These are phyloP conservation scores for Fraxinus anomala DNA, from an alignment of 257 asterid species.

Conservation along the genomic window DNA sequence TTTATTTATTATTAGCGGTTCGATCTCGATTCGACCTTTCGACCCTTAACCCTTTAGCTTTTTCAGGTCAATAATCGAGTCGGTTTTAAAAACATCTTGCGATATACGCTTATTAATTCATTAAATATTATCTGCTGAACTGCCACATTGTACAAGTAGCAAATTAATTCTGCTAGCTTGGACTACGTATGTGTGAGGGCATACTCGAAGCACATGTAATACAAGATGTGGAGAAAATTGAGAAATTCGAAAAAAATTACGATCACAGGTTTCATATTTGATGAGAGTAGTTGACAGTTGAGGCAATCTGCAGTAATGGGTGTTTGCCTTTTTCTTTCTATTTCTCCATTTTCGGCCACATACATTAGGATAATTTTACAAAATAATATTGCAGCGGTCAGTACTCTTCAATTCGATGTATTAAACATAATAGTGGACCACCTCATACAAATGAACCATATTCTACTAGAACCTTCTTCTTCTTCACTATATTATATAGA, in stretches of 20 bases:
- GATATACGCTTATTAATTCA: not conserved
- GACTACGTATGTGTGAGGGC: not conserved
- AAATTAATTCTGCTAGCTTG: not conserved
- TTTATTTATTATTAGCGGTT: no score
- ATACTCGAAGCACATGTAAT: not conserved
- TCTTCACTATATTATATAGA: no score
- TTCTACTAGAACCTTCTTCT: not conserved
- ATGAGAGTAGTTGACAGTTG: constrained; percentile 45
- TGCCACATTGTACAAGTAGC: not conserved
- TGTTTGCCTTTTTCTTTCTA: not conserved
- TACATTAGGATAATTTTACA: not conserved
- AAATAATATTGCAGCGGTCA: no score
- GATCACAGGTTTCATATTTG: constrained; percentile 17
- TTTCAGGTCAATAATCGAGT: no score
- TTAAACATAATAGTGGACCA: not conserved
- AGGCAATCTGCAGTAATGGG: constrained; percentile 24
- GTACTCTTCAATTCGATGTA: no score
- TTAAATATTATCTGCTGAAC: not conserved
- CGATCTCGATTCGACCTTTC: no score
- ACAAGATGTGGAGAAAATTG: not conserved
- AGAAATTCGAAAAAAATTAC: not conserved
- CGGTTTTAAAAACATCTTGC: no score
- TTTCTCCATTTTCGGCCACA: constrained; percentile 39
- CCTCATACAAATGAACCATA: not conserved
- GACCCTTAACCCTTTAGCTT: no score